phyloP scores from a whole-genome alignment of 345 rosid species.

The Salix exigua region DNA sequence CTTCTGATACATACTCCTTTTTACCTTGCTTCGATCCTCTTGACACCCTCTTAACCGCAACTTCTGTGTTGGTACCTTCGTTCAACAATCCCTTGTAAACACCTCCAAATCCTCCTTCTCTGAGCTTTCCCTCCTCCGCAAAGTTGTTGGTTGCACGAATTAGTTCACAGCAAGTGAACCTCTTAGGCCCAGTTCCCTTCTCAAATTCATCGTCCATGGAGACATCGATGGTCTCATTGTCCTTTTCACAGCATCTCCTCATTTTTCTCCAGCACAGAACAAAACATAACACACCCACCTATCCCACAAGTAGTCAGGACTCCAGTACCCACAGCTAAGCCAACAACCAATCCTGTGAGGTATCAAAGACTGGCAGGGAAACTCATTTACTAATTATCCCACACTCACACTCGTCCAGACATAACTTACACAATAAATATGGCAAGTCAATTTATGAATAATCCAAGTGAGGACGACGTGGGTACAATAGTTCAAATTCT shows the following conservation, averaged over 20 bases:
- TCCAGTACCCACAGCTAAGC: constrained; percentile 10
- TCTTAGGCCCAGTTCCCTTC: constrained; percentile 26
- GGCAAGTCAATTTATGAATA: too few relatives aligned
- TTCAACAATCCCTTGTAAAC: constrained; percentile 21
- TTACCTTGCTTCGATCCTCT: constrained; percentile 23
- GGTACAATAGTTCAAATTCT: too few relatives aligned
- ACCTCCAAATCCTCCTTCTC: constrained; percentile 32
- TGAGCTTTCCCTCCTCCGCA: constrained; percentile 15
- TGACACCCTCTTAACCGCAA: constrained; percentile 22
- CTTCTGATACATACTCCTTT: constrained; percentile 27
- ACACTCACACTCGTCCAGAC: too few relatives aligned
- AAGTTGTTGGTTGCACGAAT: constrained; percentile 18
- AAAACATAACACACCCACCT: neutral
- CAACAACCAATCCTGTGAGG: neutral
- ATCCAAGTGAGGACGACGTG: too few relatives aligned
- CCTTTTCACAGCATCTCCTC: neutral
- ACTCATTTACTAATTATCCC: too few relatives aligned
- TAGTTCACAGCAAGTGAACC: constrained; percentile 19
- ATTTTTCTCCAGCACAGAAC: constrained; percentile 2
- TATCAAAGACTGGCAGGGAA: too few relatives aligned
- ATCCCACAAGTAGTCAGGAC: neutral
- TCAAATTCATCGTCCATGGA: constrained; percentile 24
- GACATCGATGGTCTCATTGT: constrained; percentile 1
- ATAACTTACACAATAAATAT: too few relatives aligned
- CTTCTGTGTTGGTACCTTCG: constrained; percentile 5